Evolutionary conservation across 2,329 filamentous ascomycete species (phyloP).

Genomic region (Aspergillus vadensis): DNA sequence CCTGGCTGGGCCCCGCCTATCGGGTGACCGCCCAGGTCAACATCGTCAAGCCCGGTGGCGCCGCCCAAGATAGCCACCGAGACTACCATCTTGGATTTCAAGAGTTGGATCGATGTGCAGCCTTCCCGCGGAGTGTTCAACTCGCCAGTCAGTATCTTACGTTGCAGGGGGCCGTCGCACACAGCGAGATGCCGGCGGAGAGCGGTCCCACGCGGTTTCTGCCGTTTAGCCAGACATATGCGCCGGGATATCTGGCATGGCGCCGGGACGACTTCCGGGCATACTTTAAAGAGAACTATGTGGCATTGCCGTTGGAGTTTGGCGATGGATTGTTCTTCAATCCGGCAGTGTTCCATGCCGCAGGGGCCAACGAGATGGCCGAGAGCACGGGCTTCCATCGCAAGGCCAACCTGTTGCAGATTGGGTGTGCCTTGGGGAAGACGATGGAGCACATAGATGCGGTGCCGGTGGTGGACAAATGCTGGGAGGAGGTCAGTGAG

Average conservation of each 20-base stretch:
- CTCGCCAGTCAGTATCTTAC: conserved; percentile 60
- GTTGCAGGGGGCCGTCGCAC: conserved; percentile 64
- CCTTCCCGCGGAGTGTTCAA: conserved; percentile 57
- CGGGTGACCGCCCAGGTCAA: conserved; percentile 65
- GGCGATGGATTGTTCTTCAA: conserved; percentile 68
- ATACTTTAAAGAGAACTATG: conserved; percentile 57
- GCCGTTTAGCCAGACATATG: conserved; percentile 62
- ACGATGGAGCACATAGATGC: conserved; percentile 64
- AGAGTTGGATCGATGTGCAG: conserved; percentile 48
- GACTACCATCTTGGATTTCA: conserved; percentile 69
- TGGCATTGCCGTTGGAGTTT: conserved; percentile 54
- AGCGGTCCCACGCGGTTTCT: conserved; percentile 63
- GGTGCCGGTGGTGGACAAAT: conserved; percentile 53
- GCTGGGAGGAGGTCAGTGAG: conserved; percentile 56
- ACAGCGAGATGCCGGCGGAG: conserved; percentile 60
- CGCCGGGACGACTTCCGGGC: conserved; percentile 55
- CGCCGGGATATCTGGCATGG: conserved; percentile 62
- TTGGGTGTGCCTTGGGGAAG: conserved; percentile 64
- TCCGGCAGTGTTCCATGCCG: conserved; percentile 64
- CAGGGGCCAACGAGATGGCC: conserved; percentile 55
- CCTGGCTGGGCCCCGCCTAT: conserved; percentile 64
- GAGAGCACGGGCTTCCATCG: conserved; percentile 48
- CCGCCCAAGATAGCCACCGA: conserved; percentile 60
- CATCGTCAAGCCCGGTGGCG: conserved; percentile 61
- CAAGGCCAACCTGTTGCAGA: conserved; percentile 63